Evolutionary conservation across 495 filamentous ascomycete species (phyloP), one percentile per base, ranked within the genome.

Genomic region (Neurospora sp.): DNA sequence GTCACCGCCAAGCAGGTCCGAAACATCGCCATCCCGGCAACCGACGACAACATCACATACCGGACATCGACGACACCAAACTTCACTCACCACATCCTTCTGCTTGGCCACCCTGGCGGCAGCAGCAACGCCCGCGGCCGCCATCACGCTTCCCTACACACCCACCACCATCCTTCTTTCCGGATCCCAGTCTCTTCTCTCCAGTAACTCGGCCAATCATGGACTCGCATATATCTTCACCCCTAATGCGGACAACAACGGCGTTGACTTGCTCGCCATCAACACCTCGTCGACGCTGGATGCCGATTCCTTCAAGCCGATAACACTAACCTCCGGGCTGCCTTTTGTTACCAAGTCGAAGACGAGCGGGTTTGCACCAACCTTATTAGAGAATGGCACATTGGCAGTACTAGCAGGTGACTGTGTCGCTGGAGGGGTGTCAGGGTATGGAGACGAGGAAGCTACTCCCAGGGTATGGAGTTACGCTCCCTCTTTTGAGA

Each of bases 321-420:
- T 83, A 5, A 90, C 86, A 10, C 78, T 97, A 12, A 85, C 89
- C 3, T 79, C 86, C 4, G 78, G 82, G n/a, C 84, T 93, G 6
- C 92, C 94, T 1, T 96, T 96, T 80, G 78, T 90, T 59, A 77
- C 80, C 41, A 76, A 78, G 37, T 79, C 79, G 14, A 75, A 72
- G 4, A 77, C 75, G 40, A 82, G 83, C 2, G 84, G 90, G 4
- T 94, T 90, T 73, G 85, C 88, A 14, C 88, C 94, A 0, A 84
- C 87, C 1, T 84, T 94, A 38, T 88, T 92, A 54, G 80, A 86
- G 46, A 82, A 87, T 75, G 93, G 93, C 9, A 85, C 87, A 23
- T 87, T 97, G 66, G 87, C 86, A 35, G 88, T 94, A 10, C 90
- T 92, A 70, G 81, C 90, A 0, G 94, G 94, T 7, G 84, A 90